phyloP scores from a whole-genome alignment of 2,329 filamentous ascomycete genomes.

The Cordyceps javanica region DNA sequence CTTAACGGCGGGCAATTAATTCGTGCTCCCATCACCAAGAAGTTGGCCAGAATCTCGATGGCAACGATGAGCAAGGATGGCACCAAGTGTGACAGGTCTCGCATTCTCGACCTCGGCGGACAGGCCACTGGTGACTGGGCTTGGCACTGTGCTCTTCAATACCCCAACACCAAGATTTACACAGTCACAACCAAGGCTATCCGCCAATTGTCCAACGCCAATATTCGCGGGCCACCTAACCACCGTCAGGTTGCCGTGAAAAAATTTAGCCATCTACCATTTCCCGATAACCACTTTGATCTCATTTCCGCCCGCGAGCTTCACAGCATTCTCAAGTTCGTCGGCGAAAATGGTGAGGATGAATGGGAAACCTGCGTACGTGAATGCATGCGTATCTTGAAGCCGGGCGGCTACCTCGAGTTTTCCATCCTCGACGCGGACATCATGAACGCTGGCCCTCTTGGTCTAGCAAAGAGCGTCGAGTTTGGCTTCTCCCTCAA shows the following conservation, averaged over 20 bases:
- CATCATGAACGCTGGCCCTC: constrained; percentile 75
- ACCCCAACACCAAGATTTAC: constrained; percentile 79
- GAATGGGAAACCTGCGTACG: constrained; percentile 82
- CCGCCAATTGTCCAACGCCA: constrained; percentile 64
- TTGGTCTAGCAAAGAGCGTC: constrained; percentile 74
- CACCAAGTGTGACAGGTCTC: constrained; percentile 45
- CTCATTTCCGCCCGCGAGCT: constrained; percentile 85
- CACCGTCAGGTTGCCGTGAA: constrained; percentile 78
- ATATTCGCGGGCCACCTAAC: constrained; percentile 78
- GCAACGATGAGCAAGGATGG: constrained; percentile 39
- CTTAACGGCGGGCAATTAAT: constrained; percentile 61
- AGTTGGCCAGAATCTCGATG: constrained; percentile 49
- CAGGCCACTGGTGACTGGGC: constrained; percentile 88
- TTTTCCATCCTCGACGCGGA: constrained; percentile 87
- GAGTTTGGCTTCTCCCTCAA: constrained; percentile 90
- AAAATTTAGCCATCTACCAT: constrained; percentile 74
- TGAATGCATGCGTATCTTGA: constrained; percentile 86
- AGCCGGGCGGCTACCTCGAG: constrained; percentile 88
- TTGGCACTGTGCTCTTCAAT: constrained; percentile 85
- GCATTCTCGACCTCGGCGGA: constrained; percentile 82
- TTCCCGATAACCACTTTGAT: constrained; percentile 81
- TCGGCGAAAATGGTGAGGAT: constrained; percentile 61
- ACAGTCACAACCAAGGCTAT: constrained; percentile 74
- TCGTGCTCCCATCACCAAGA: constrained; percentile 57
- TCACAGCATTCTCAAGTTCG: constrained; percentile 74